These are phyloP conservation scores for Mortierella sp. DNA, from an alignment of 371 early-diverging fungal species.

Conservation along the genomic window DNA sequence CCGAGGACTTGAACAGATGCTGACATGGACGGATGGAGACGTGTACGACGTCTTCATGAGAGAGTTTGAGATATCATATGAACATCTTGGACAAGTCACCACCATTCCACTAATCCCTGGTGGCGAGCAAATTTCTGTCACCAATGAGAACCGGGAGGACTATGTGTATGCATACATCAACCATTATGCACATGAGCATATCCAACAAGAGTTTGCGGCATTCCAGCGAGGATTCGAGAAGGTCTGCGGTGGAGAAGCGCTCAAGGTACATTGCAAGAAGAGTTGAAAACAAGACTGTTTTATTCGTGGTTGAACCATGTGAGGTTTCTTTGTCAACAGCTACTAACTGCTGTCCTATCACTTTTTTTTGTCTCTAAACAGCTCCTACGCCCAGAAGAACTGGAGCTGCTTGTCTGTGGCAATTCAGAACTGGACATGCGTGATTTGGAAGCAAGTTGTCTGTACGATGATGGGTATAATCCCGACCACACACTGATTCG, in stretches of 20 bases:
- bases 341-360: too few species aligned
- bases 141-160: constrained; percentile 71
- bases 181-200: constrained; percentile 67
- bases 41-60: constrained; percentile 88
- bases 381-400: constrained; percentile 93
- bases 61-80: constrained; percentile 83
- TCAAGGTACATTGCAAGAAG: constrained; percentile 55
- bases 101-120: constrained; percentile 75
- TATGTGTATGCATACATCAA: constrained; percentile 80
- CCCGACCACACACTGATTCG: constrained; percentile 54
- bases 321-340: too few species aligned
- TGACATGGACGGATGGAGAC: constrained; percentile 73
- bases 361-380: constrained; percentile 23
- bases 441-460: constrained; percentile 35
- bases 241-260: constrained; percentile 83
- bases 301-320: too few species aligned
- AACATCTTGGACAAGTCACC: constrained; percentile 76
- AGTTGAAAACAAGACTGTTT: too few species aligned
- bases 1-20: constrained; percentile 82
- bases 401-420: constrained; percentile 96
- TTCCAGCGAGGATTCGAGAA: constrained; percentile 92
- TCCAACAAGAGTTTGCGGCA: constrained; percentile 85
- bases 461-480: constrained; percentile 34
- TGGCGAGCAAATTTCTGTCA: constrained; percentile 80
- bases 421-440: constrained; percentile 67